phyloP scores from a whole-genome alignment of 148 eudicot genomes.

The Rhododendron kiyosumense region DNA sequence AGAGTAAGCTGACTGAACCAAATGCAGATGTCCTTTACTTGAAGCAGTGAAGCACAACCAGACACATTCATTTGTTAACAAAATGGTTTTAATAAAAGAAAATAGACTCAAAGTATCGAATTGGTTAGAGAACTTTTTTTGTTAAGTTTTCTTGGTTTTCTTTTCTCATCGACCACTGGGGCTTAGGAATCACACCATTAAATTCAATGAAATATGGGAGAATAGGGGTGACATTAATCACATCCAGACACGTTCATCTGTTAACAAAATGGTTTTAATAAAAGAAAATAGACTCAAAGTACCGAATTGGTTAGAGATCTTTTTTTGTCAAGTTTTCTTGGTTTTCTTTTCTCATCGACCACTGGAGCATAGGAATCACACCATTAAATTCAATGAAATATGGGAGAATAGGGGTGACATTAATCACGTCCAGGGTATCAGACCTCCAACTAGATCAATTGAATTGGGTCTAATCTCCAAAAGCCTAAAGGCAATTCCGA shows the following conservation, averaged over 20 bases:
- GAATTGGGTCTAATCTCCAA: not conserved
- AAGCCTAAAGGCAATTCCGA: not conserved
- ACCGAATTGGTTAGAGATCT: not conserved
- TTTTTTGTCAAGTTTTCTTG: not conserved
- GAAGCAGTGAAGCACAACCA: not conserved
- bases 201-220: no score
- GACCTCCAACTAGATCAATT: not conserved
- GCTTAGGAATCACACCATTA: not conserved
- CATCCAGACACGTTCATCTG: not conserved
- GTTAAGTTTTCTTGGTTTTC: not conserved
- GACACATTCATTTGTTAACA: not conserved
- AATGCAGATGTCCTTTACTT: not conserved
- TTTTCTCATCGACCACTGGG: not conserved
- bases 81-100: not conserved
- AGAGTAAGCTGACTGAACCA: not conserved
- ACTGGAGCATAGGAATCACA: not conserved
- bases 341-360: not conserved
- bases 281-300: not conserved
- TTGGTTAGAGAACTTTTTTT: no score
- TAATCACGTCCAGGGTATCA: not conserved
- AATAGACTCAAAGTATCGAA: not conserved
- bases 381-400: not conserved
- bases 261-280: not conserved
- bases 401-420: not conserved
- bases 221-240: no score